Conservation (phyloP, 139 green algal genomes). For the Chlorella sp. region DNA sequence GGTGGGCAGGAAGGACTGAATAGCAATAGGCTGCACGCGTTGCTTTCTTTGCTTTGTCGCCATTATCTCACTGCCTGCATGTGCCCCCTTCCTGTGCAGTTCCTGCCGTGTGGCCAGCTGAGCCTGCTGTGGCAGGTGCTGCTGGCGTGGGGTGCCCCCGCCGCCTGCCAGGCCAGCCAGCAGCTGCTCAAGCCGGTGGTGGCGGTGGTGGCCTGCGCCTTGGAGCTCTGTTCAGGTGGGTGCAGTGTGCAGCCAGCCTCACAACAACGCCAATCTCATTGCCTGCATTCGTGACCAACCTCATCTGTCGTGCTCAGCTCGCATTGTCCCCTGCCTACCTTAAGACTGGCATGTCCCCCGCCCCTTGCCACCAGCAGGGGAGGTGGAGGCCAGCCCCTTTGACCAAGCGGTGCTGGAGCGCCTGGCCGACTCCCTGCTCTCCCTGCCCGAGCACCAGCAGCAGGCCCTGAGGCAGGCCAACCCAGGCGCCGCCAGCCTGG, state of each 20-base stretch:
- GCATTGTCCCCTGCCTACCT: no score
- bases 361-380: not conserved
- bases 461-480: not conserved
- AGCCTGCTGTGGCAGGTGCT: not conserved
- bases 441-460: not conserved
- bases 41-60: no score
- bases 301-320: no score
- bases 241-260: not conserved
- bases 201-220: not conserved
- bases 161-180: not conserved
- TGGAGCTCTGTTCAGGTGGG: slow-evolving; percentile 26
- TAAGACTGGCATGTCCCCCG: not conserved
- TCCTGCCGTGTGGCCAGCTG: slow-evolving; percentile 3
- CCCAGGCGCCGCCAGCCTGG: not conserved
- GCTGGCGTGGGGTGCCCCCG: not conserved
- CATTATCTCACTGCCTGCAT: not conserved
- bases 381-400: not conserved
- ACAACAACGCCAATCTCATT: not conserved
- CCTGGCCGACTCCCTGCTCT: not conserved
- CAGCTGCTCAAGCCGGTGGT: not conserved
- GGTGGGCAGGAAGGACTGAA: no score
- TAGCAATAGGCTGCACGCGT: no score
- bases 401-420: not conserved
- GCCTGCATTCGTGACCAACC: no score
- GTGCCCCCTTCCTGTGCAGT: not conserved